These are phyloP conservation scores for Cajanus cajan DNA, from an alignment of 306 rosid species.

Conservation along the genomic window DNA sequence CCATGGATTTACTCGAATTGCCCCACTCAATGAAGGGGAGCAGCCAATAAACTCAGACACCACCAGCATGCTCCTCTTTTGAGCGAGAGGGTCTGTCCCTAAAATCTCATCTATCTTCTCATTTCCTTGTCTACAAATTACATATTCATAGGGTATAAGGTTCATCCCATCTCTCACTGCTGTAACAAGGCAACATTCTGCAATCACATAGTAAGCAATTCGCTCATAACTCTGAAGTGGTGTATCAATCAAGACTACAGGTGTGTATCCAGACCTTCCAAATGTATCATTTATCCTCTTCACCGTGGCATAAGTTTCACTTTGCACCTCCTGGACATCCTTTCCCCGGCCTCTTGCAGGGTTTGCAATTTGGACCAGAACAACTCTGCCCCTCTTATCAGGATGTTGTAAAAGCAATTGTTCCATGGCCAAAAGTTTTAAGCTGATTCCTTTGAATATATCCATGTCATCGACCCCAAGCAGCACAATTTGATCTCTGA, in stretches of 20 bases:
- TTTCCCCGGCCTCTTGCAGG: conserved; percentile 91
- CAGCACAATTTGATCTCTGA: conserved; percentile 65
- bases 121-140: conserved; percentile 82
- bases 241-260: conserved; percentile 71
- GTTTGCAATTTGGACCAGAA: conserved; percentile 81
- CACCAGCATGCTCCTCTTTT: conserved; percentile 78
- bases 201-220: conserved; percentile 73
- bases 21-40: conserved; percentile 90
- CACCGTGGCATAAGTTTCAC: conserved; percentile 68
- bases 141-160: conserved; percentile 84
- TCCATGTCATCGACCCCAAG: conserved; percentile 73
- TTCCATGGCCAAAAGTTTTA: conserved; percentile 88
- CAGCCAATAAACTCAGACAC: conserved; percentile 91
- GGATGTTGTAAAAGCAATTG: conserved; percentile 80
- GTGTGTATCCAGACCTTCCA: conserved; percentile 69
- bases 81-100: conserved; percentile 40
- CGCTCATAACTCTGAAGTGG: conserved; percentile 77
- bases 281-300: conserved; percentile 60
- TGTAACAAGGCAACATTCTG: conserved; percentile 90
- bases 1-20: conserved; percentile 91
- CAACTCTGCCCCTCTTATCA: conserved; percentile 77
- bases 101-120: conserved; percentile 69
- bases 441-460: conserved; percentile 79
- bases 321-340: conserved; percentile 74
- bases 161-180: conserved; percentile 97